A percentile compares a stretch with the other conserved stretches of the same genome.
Evolutionary conservation across 2,329 filamentous ascomycete genomes (phyloP).

Genomic region (Pezicula neosporulosa): DNA sequence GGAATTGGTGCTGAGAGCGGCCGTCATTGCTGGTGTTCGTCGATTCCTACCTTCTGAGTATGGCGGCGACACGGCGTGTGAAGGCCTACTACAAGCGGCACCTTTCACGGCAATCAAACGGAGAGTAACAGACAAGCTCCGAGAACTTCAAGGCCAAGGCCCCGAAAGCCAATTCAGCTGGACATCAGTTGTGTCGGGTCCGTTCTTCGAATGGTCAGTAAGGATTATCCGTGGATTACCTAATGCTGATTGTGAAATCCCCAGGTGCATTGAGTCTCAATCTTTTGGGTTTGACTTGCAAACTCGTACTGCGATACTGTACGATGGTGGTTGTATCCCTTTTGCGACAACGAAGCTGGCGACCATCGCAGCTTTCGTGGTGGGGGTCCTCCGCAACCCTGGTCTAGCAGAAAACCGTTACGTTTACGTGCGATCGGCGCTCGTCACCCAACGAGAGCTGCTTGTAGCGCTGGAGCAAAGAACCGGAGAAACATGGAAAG

Average conservation of each 20-base stretch:
- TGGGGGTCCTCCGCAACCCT: conserved; percentile 26
- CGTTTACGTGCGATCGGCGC: conserved; percentile 28
- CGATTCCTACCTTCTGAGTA: conserved; percentile 58
- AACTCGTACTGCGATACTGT: conserved; percentile 42
- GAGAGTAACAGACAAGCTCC: too few relatives aligned
- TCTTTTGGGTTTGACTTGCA: conserved; percentile 49
- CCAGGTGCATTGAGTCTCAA: too few relatives aligned
- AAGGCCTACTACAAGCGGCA: conserved; percentile 5
- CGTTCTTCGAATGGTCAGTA: conserved; percentile 45
- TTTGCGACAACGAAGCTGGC: conserved; percentile 27
- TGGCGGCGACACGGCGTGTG: conserved; percentile 26
- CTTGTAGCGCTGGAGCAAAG: conserved; percentile 24
- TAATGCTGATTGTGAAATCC: too few relatives aligned
- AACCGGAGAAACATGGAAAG: conserved; percentile 27
- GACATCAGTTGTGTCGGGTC: conserved; percentile 40
- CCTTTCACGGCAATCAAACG: conserved; percentile 36
- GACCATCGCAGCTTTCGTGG: conserved; percentile 27
- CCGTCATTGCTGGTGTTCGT: conserved; percentile 51
- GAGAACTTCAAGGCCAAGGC: conserved; percentile 21
- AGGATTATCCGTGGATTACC: too few relatives aligned
- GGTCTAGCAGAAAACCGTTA: conserved; percentile 30
- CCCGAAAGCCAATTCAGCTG: conserved; percentile 32
- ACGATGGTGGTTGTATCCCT: conserved; percentile 25
- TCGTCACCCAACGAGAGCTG: conserved; percentile 29
- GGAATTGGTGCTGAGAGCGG: conserved; percentile 49